Percentiles rank a stretch among this genome's conserved stretches.
phyloP scores from a whole-genome alignment of 129 eudicot genomes.

The Logfia minima region DNA sequence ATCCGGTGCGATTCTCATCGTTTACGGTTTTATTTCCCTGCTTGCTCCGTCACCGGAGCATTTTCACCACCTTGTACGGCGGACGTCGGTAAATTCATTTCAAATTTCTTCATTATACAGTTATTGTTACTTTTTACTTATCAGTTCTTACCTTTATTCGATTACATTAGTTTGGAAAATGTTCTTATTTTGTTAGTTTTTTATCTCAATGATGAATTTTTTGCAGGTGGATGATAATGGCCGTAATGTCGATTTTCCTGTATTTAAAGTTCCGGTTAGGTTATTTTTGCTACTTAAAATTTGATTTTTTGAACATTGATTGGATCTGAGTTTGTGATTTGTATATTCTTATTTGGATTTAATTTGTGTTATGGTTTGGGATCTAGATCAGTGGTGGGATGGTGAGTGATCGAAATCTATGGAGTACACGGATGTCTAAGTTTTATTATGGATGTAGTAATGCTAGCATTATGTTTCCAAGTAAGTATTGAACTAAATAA shows the following conservation, averaged over 20 bases:
- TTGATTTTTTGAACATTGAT: constrained; percentile 23
- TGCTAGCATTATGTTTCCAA: constrained; percentile 68
- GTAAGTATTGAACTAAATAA: constrained; percentile 43
- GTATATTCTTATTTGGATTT: constrained; percentile 13
- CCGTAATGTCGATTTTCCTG: constrained; percentile 25
- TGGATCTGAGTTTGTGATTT: constrained; percentile 44
- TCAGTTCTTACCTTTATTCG: neutral
- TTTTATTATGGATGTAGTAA: constrained; percentile 81
- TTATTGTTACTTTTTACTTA: neutral
- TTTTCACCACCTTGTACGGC: constrained; percentile 31
- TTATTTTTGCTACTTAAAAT: constrained; percentile 13
- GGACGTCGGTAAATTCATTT: constrained; percentile 30
- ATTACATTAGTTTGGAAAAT: constrained; percentile 6
- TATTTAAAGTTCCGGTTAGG: constrained; percentile 73
- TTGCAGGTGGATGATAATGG: constrained; percentile 26
- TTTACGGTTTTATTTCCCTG: constrained; percentile 52
- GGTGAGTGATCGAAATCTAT: constrained; percentile 50
- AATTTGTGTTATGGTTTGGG: constrained; percentile 39
- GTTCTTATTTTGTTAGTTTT: constrained; percentile 6
- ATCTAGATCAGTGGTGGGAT: constrained; percentile 61
- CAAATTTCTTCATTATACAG: neutral
- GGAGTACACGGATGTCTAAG: constrained; percentile 60
- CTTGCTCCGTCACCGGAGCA: constrained; percentile 74
- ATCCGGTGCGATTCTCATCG: constrained; percentile 53
- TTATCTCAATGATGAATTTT: neutral